Evolutionary conservation across 306 rosid genomes (phyloP).

Genomic region (Medicago arabica): DNA sequence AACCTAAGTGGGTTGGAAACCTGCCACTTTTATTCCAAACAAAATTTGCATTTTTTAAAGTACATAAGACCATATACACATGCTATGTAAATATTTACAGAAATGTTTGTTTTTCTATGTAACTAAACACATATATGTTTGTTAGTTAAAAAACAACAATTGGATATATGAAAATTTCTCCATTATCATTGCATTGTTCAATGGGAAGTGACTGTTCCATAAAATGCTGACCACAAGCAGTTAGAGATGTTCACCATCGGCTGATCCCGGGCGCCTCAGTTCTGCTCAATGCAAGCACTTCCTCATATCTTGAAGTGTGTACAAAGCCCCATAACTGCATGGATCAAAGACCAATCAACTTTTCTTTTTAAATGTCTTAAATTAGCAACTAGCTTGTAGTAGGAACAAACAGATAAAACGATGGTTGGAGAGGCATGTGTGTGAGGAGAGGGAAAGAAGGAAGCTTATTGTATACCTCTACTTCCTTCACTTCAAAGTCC

Average conservation of each 20-base stretch:
- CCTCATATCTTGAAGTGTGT: slow-evolving; percentile 74
- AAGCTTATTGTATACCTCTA: slow-evolving; percentile 63
- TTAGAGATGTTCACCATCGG: slow-evolving; percentile 59
- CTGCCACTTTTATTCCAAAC: neutral
- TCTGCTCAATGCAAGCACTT: slow-evolving; percentile 76
- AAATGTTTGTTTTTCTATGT: neutral
- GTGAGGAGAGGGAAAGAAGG: neutral
- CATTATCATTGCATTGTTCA: slow-evolving; percentile 12
- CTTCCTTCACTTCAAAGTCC: slow-evolving; percentile 90
- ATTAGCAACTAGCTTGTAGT: neutral
- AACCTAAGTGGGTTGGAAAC: too few species aligned
- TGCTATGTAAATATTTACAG: slow-evolving; percentile 43
- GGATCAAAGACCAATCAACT: slow-evolving; percentile 23
- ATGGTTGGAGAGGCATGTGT: neutral
- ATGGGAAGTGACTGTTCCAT: slow-evolving; percentile 6
- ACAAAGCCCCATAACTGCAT: slow-evolving; percentile 97
- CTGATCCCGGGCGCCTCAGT: slow-evolving; percentile 84
- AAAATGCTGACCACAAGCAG: slow-evolving; percentile 19
- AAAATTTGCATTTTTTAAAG: neutral
- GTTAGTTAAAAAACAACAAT: neutral
- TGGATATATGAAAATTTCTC: slow-evolving; percentile 25
- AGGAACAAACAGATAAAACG: neutral
- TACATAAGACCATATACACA: slow-evolving; percentile 28
- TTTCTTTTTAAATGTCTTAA: neutral
- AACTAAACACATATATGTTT: too few species aligned